Conservation (phyloP, 2,329 filamentous ascomycete species). For the Calonectria pteridis region DNA sequence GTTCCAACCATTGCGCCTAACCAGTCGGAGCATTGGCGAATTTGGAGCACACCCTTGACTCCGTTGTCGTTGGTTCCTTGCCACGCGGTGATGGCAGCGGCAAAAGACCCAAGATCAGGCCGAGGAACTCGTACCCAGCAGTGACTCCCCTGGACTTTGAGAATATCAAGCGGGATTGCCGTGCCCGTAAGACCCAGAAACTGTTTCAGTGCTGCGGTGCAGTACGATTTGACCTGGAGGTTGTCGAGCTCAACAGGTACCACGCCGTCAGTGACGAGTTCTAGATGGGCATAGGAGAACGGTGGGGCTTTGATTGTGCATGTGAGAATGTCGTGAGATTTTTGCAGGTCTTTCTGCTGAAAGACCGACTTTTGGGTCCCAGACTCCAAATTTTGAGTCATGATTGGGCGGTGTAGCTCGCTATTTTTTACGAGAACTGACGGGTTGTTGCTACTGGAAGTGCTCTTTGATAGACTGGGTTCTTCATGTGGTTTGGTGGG, state of each 20-base stretch:
- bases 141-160: constrained; percentile 68
- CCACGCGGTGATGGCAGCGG: constrained; percentile 77
- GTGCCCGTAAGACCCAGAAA: constrained; percentile 79
- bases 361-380: constrained; percentile 44
- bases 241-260: constrained; percentile 62
- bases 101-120: constrained; percentile 70
- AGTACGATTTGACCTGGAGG: constrained; percentile 72
- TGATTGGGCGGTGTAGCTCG: constrained; percentile 9
- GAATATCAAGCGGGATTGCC: constrained; percentile 77
- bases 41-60: constrained; percentile 63
- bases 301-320: constrained; percentile 64
- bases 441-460: background rate
- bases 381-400: constrained; percentile 38
- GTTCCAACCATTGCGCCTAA: constrained; percentile 70
- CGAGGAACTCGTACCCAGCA: constrained; percentile 76
- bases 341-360: constrained; percentile 49
- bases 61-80: constrained; percentile 59
- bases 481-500: constrained; percentile 1
- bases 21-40: constrained; percentile 73
- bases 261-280: constrained; percentile 55
- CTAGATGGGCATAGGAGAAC: constrained; percentile 70
- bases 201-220: constrained; percentile 72
- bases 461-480: background rate
- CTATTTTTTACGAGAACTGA: background rate
- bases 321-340: constrained; percentile 62